phyloP scores from a whole-genome alignment of 179 eudicot genomes.

The Amaranthus tricolor region DNA sequence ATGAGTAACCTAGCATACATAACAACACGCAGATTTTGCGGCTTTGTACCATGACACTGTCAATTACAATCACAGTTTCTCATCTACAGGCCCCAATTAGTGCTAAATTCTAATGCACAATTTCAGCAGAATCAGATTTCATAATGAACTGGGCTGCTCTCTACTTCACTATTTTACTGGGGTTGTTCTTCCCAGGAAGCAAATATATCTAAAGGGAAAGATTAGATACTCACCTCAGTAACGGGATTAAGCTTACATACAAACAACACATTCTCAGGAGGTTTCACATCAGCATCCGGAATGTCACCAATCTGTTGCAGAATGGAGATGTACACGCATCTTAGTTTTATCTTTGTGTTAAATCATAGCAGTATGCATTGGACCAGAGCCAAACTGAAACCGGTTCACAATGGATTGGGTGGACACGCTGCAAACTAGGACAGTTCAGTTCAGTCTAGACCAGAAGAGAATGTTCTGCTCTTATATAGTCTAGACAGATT shows the following conservation, averaged over 20 bases:
- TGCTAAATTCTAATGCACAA: background rate
- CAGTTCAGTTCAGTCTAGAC: too few species aligned
- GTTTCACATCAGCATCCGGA: constrained; percentile 94
- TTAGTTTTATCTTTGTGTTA: background rate
- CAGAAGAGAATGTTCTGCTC: too few species aligned
- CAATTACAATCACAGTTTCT: background rate
- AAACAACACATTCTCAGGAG: constrained; percentile 90
- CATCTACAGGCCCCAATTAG: background rate
- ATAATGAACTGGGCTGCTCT: background rate
- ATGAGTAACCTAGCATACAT: background rate
- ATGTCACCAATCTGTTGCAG: constrained; percentile 84
- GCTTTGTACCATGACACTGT: background rate
- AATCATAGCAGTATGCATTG: background rate
- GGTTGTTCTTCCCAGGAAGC: background rate
- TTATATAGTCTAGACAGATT: too few species aligned
- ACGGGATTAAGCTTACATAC: constrained; percentile 97
- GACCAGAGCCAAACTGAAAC: too few species aligned
- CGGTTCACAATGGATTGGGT: too few species aligned
- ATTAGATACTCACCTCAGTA: constrained; percentile 64
- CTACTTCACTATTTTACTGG: background rate
- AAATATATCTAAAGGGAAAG: background rate
- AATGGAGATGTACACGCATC: constrained; percentile 8
- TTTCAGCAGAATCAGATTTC: background rate
- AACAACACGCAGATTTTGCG: background rate
- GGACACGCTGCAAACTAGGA: too few species aligned